Evolutionary conservation across 805 yeast species (phyloP).

Genomic region (Cyberlindnera subsufficiens): DNA sequence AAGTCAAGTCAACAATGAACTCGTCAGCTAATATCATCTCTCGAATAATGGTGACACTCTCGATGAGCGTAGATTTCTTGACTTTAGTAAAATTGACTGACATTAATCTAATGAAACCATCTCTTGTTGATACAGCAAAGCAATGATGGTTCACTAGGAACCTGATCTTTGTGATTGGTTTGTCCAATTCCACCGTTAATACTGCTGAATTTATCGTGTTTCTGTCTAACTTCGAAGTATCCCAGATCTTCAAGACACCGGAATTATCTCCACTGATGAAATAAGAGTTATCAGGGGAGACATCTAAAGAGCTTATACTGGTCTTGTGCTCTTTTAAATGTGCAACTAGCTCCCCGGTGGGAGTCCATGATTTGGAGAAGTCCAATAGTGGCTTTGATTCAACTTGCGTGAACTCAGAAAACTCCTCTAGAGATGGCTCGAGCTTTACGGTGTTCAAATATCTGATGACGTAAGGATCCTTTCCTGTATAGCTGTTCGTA

Average conservation of each 20-base stretch:
- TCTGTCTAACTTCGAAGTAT: constrained; percentile 53
- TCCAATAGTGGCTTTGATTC: constrained; percentile 4
- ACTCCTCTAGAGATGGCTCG: constrained; percentile 54
- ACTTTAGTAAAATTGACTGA: constrained; percentile 29
- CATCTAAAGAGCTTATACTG: constrained; percentile 49
- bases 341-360: constrained; percentile 53
- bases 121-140: constrained; percentile 46
- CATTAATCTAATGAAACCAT: constrained; percentile 29
- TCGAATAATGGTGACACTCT: constrained; percentile 30
- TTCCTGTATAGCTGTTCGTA: constrained; percentile 61
- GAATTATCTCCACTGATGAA: constrained; percentile 75
- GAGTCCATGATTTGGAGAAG: constrained; percentile 27
- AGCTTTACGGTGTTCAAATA: constrained; percentile 48
- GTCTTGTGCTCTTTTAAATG: constrained; percentile 59
- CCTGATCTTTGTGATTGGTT: constrained; percentile 42
- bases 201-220: constrained; percentile 50
- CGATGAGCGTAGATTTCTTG: constrained; percentile 15
- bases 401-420: constrained; percentile 57
- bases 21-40: constrained; percentile 36
- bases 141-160: constrained; percentile 52
- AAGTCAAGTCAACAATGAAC: constrained; percentile 35
- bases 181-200: constrained; percentile 40
- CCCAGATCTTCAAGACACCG: constrained; percentile 79
- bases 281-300: constrained; percentile 56
- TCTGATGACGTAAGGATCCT: constrained; percentile 54